Evolutionary conservation across 2,329 filamentous ascomycete genomes (phyloP), one percentile per base, ranked within the genome.

Genomic region (Cytospora chrysosperma): DNA sequence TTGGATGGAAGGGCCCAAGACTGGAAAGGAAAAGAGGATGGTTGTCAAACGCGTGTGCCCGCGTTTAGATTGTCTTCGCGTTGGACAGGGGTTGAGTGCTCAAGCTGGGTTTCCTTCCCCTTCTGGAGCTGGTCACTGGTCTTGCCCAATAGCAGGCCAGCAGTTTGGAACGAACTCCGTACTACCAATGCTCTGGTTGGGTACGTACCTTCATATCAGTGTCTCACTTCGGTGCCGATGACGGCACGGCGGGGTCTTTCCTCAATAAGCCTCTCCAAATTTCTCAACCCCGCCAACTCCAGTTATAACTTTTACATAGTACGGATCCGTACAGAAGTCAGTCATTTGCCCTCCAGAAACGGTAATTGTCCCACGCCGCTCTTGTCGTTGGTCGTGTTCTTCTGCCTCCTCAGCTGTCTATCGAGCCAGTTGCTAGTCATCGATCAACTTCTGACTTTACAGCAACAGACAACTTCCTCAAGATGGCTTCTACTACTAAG

Each of bases 231-330:
- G 53, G 60, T 56, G 37, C 56, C 56, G 61, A 59, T 56, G 54
- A 57, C 55, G 63, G 53, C 43, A 47, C n/a, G 43, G 43, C 43
- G 43, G 43, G 43, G n/a, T 24, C 43, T 15, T 17, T 8, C 53
- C n/a, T 43, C 49, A 30, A 53, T 50, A 54, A 53, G 58, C 51
- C 32, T 28, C 55, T 58, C 63, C 56, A 62, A 65, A 55, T 58
- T 65, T 65, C 56, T 32, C 28, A 50, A 65, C 63, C 63, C 63
- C 63, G 63, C 63, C 59, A 47, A 47, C 10, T 13, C 10, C 12
- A 24, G 9, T 30, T 54, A 51, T 13, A 10, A n/a, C 27, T 47
- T 24, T 37, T 53, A 34, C 32, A 26, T 30, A 30, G 34, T 60
- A 21, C 28, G 28, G 28, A 30, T 30, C 28, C 28, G 28, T 30